Evolutionary conservation across 805 yeast genomes (phyloP), one percentile per base, ranked within the genome.

Genomic region (Kuraishia ogatae): DNA sequence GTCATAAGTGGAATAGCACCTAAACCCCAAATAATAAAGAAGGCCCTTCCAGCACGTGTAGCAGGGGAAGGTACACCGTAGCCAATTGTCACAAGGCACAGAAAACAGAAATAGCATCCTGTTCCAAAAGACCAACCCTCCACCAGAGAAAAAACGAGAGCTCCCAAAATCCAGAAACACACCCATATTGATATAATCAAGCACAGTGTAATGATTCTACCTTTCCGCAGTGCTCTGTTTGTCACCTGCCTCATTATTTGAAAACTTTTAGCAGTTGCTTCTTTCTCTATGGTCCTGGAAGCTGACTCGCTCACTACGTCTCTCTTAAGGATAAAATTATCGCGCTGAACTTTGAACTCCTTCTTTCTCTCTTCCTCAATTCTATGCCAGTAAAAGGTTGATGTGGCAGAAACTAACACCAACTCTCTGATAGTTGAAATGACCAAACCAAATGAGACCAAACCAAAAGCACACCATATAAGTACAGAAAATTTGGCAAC

Each of bases 1-100:
- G 96, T 87, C 96, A 90, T 89, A 53, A 89, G 73, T 1, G 97
- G 97, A 22, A 91, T 85, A 0, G 97, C 96, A 6, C 83, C 72
- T 21, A 91, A 65, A 0, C 91, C 86, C 97, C 97, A 91, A 10
- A 82, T 69, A 7, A 88, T 82, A 62, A 90, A 90, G 60, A 89
- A 81, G 0, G 85, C 79, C 48, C 86, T 71, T 0, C 96, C 96
- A 5, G 87, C 84, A 0, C 83, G 69, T 0, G 84, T 68, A 1
- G 52, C 55, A 0, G 96, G 96, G 1, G 82, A 74, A 60, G 73
- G 83, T 63, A 85, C 91, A 29, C 97, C 97, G 67, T 87, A 89
- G 0, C 97, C 97, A 55, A 91, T 86, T 0, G 97, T 88, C 6
- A 89, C 69, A 53, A 91, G 76, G 62, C 93, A 83, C 47, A 87